Evolutionary conservation across 1,284 basidiomycete genomes (phyloP), one percentile per base, ranked within the genome.

Genomic region (Tremellales sp.): DNA sequence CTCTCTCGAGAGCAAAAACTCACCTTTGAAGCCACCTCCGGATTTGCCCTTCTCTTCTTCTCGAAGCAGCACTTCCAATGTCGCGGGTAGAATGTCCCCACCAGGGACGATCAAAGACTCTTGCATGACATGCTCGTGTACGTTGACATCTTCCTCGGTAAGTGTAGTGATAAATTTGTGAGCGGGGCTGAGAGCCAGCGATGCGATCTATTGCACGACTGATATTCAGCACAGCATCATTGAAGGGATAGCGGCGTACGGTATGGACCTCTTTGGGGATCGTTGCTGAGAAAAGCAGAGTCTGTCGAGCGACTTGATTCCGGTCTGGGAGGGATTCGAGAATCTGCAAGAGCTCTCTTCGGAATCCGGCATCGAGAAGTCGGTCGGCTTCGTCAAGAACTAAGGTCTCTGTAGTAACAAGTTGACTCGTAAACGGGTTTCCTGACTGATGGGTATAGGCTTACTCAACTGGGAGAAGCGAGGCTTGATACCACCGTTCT

Each of bases 121-220:
- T 67, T 85, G 84, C 16, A 75, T 73, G 7, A 85, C 84, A 55
- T 83, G 82, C 58, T 80, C 74, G 63, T 86, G 84, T 1, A 81
- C 81, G 57, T 83, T 82, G 26, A 75, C 71, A 54, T 86, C 84
- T 47, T 81, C 78, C 19, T 78, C 78, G 10, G 71, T 72, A 21
- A 86, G 70, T 5, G 84, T 84, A 19, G 78, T 79, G 55, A 85
- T 75, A 61, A 84, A 83, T 40, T 76, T 71, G 69, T 84, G 78
- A 45, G 78, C 72, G 12, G 74, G 65, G 14, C 72, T 63, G 32
- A 83, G 71, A 6, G 77, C 76, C 26, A 76, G 60, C 7, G 71
- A 60, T 0, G 77, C 76, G 54, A 81, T 74, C 73, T 78, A 26
- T 21, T 7, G 2, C n/a, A 31, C 48, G 18, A 56, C 43, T 29